These are phyloP conservation scores for Fraxinus xanthoxyloides DNA, from an alignment of 305 asterid genomes.

Conservation along the genomic window DNA sequence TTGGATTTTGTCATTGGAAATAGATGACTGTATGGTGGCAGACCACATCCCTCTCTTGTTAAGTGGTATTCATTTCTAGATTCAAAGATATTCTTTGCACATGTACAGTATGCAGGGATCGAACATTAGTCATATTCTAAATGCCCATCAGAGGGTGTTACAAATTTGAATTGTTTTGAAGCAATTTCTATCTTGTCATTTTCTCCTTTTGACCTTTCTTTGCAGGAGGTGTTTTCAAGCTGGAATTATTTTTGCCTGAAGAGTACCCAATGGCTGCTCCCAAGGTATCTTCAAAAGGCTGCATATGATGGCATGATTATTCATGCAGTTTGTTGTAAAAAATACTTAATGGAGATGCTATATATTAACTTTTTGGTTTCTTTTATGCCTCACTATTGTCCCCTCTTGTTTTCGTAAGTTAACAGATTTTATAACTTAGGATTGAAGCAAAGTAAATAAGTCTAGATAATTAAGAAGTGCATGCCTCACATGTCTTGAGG, in stretches of 20 bases:
- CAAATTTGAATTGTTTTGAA: constrained; percentile 5
- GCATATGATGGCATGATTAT: constrained; percentile 12
- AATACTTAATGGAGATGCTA: neutral
- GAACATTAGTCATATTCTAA: neutral
- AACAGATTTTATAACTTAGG: neutral
- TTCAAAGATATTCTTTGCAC: neutral
- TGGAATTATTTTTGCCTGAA: constrained; percentile 95
- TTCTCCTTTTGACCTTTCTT: constrained; percentile 8
- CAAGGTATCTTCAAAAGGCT: constrained; percentile 48
- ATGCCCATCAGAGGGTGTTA: neutral
- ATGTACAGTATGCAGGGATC: neutral
- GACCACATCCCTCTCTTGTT: neutral
- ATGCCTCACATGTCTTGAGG: neutral
- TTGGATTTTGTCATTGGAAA: neutral
- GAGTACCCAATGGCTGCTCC: constrained; percentile 99
- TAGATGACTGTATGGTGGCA: neutral
- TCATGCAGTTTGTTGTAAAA: neutral
- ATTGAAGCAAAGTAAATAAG: neutral
- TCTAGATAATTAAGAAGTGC: neutral
- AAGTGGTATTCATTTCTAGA: neutral
- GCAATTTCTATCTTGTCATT: neutral
- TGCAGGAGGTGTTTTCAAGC: constrained; percentile 96
- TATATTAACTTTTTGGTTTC: neutral
- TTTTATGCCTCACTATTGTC: neutral
- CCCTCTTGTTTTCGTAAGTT: neutral